These are phyloP conservation scores for Apophysomyces trapeziformis DNA, from an alignment of 371 early-diverging fungal species.

Conservation along the genomic window DNA sequence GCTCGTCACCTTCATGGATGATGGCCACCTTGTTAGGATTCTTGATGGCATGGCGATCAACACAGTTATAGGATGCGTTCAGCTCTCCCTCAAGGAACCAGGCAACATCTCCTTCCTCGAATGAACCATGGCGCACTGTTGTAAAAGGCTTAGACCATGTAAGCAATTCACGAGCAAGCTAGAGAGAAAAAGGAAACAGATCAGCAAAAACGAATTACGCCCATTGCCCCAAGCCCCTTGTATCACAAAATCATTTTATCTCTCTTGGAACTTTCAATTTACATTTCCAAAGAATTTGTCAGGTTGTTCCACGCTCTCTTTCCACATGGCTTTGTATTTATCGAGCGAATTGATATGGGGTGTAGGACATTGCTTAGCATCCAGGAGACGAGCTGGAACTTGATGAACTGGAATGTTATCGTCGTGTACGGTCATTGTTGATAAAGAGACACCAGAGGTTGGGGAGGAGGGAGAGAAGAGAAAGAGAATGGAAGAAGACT, in stretches of 20 bases:
- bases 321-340: constrained; percentile 78
- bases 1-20: constrained; percentile 92
- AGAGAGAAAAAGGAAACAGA: constrained; percentile 13
- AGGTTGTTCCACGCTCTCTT: constrained; percentile 80
- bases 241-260: no score
- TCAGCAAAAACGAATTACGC: neutral
- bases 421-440: constrained; percentile 1
- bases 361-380: constrained; percentile 50
- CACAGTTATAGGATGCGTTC: constrained; percentile 96
- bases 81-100: constrained; percentile 96
- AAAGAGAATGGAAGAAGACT: neutral
- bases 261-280: constrained; percentile 6
- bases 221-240: no score
- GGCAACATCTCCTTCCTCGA: constrained; percentile 78
- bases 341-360: constrained; percentile 79
- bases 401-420: constrained; percentile 39
- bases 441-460: neutral
- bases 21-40: constrained; percentile 78
- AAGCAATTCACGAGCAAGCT: constrained; percentile 75
- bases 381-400: constrained; percentile 62
- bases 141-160: constrained; percentile 82
- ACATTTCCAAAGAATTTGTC: constrained; percentile 87
- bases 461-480: neutral
- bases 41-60: constrained; percentile 89
- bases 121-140: constrained; percentile 65